Conservation (phyloP, 352 stramenopile species). For the Globisporangium camurandrum region DNA sequence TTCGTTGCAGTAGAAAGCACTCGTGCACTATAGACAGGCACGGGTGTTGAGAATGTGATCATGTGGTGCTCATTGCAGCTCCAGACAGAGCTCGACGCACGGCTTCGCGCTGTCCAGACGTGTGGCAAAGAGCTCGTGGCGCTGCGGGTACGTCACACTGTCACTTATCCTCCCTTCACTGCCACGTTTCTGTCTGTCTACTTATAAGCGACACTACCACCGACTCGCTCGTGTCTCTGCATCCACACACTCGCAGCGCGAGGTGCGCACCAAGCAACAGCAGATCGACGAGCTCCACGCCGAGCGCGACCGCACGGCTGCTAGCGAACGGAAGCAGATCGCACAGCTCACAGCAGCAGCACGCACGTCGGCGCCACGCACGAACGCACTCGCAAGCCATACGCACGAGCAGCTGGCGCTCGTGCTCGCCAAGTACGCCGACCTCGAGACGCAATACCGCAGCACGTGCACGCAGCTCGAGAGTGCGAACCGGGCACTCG, state of each 20-base stretch:
- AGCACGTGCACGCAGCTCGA: slow-evolving; percentile 25
- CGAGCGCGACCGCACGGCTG: slow-evolving; percentile 19
- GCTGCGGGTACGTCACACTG: slow-evolving; percentile 26
- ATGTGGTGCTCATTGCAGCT: slow-evolving; percentile 22
- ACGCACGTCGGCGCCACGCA: slow-evolving; percentile 11
- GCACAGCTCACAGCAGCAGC: slow-evolving; percentile 17
- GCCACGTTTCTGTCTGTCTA: not conserved
- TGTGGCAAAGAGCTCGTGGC: slow-evolving; percentile 60
- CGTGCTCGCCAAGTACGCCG: slow-evolving; percentile 56
- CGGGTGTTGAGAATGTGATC: too few species aligned
- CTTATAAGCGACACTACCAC: too few species aligned
- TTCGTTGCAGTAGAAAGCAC: slow-evolving; percentile 1
- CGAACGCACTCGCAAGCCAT: slow-evolving; percentile 16
- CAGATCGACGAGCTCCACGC: slow-evolving; percentile 25
- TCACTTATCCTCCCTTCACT: too few species aligned
- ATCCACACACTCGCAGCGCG: slow-evolving; percentile 29
- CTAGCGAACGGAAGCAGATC: slow-evolving; percentile 34
- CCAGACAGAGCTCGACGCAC: slow-evolving; percentile 45
- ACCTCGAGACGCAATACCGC: slow-evolving; percentile 39
- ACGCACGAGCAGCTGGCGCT: slow-evolving; percentile 40
- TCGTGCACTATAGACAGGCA: too few species aligned
- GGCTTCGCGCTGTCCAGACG: slow-evolving; percentile 39
- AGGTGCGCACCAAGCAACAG: slow-evolving; percentile 41
- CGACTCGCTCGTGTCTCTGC: too few species aligned
- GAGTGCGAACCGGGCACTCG: slow-evolving; percentile 21